These are phyloP conservation scores for Penicillium sp. DNA, from an alignment of 2,329 filamentous ascomycete genomes.

Conservation along the genomic window DNA sequence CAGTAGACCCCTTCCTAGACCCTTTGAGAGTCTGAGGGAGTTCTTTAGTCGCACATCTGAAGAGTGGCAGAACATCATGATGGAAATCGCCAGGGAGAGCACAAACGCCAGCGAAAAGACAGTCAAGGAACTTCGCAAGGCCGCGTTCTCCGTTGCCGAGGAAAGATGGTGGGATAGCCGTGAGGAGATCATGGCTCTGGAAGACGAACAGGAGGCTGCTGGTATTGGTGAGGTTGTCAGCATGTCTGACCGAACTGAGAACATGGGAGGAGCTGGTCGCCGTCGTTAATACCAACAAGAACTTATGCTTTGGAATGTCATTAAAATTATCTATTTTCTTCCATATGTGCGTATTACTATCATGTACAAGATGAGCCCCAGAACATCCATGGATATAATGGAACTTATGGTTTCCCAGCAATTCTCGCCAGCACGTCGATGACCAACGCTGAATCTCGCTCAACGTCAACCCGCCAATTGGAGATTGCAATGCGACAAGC, in stretches of 20 bases:
- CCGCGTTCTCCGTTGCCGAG: conserved; percentile 87
- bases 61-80: conserved; percentile 86
- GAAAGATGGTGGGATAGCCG: conserved; percentile 99
- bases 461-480: conserved; percentile 76
- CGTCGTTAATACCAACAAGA: conserved; percentile 39
- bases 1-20: conserved; percentile 72
- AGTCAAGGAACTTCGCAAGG: conserved; percentile 89
- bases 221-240: conserved; percentile 94
- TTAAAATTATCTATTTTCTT: neutral
- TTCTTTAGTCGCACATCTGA: conserved; percentile 88
- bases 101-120: conserved; percentile 59
- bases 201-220: conserved; percentile 94
- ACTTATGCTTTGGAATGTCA: neutral
- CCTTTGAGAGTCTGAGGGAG: conserved; percentile 86
- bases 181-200: conserved; percentile 86
- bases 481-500: conserved; percentile 84
- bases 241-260: conserved; percentile 69
- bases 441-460: conserved; percentile 68
- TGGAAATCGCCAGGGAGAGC: conserved; percentile 72
- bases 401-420: conserved; percentile 22
- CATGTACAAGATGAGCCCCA: neutral
- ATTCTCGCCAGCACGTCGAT: conserved; percentile 61
- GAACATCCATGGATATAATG: neutral
- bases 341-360: neutral
- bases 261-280: conserved; percentile 49